Percentiles rank a stretch among this genome's conserved stretches.
Evolutionary conservation across 441 rosid genomes (phyloP).

Genomic region (Populus trichocarpa): DNA sequence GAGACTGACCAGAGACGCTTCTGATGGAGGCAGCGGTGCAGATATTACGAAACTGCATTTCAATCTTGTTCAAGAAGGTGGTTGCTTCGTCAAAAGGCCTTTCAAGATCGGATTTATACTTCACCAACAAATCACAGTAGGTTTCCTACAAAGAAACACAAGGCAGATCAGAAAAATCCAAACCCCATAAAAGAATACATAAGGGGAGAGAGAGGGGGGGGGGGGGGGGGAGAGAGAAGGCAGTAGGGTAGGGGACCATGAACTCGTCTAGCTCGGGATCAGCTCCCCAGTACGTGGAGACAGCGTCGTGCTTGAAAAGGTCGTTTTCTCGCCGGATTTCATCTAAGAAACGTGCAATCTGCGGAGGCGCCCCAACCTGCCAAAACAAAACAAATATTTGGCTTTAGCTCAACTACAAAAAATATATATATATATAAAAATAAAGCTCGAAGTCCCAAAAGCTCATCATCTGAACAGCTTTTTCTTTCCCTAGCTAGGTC

Average conservation of each 20-base stretch:
- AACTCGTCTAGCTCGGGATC: slow-evolving; percentile 95
- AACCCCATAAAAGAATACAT: background rate
- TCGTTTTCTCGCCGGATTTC: slow-evolving; percentile 61
- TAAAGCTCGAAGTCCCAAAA: background rate
- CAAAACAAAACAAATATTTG: background rate
- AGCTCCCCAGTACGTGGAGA: slow-evolving; percentile 46
- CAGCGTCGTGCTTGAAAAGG: slow-evolving; percentile 34
- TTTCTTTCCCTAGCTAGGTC: background rate
- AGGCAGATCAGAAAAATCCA: background rate
- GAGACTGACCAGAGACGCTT: slow-evolving; percentile 45
- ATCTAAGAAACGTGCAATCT: slow-evolving; percentile 60
- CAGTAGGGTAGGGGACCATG: slow-evolving; percentile 35
- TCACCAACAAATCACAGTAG: slow-evolving; percentile 67
- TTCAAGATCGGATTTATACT: slow-evolving; percentile 81
- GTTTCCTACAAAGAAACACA: slow-evolving; percentile 47
- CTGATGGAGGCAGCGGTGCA: slow-evolving; percentile 52
- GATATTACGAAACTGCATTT: slow-evolving; percentile 79
- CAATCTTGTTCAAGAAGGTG: slow-evolving; percentile 68
- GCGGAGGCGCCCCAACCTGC: slow-evolving; percentile 94
- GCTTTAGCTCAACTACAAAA: background rate
- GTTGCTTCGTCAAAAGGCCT: slow-evolving; percentile 89
- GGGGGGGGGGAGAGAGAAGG: background rate
- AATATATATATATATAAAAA: too few relatives aligned
- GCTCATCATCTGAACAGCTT: background rate
- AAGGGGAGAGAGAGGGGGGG: too few relatives aligned